Percentiles rank a stretch among this genome's conserved stretches.
These are phyloP conservation scores for Metschnikowia bowlesiae DNA, from an alignment of 805 yeast genomes.

Conservation along the genomic window DNA sequence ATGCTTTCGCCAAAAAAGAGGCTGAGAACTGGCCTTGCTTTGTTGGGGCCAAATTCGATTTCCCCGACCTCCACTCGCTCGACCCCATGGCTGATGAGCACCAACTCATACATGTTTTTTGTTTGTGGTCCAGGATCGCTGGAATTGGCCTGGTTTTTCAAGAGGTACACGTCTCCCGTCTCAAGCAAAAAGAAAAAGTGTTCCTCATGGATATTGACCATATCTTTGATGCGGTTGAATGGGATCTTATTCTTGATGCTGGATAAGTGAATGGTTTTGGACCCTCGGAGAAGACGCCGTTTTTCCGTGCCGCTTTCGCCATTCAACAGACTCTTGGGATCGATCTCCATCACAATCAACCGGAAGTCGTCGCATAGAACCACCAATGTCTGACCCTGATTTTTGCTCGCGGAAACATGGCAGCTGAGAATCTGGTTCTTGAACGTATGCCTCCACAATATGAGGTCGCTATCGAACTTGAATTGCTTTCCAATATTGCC, in stretches of 20 bases:
- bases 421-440: constrained; percentile 20
- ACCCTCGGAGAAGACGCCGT: constrained; percentile 6
- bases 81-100: constrained; percentile 25
- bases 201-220: constrained; percentile 23
- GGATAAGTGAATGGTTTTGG: constrained; percentile 33
- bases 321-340: constrained; percentile 1
- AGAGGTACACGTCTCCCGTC: constrained; percentile 37
- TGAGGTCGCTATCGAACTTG: constrained; percentile 35
- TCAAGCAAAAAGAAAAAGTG: constrained; percentile 34
- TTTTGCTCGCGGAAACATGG: constrained; percentile 10
- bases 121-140: constrained; percentile 9
- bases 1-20: constrained; percentile 38
- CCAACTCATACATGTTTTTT: constrained; percentile 34
- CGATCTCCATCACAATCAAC: constrained; percentile 26
- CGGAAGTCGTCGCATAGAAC: constrained; percentile 28
- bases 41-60: constrained; percentile 15
- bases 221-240: constrained; percentile 20
- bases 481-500: constrained; percentile 30
- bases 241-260: constrained; percentile 26
- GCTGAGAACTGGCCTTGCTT: constrained; percentile 19
- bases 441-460: constrained; percentile 37
- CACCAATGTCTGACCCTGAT: constrained; percentile 15
- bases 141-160: constrained; percentile 26
- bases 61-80: constrained; percentile 30
- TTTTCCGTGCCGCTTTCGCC: constrained; percentile 4